phyloP scores from a whole-genome alignment of 352 stramenopile genomes.

The Globisporangium paddicum region DNA sequence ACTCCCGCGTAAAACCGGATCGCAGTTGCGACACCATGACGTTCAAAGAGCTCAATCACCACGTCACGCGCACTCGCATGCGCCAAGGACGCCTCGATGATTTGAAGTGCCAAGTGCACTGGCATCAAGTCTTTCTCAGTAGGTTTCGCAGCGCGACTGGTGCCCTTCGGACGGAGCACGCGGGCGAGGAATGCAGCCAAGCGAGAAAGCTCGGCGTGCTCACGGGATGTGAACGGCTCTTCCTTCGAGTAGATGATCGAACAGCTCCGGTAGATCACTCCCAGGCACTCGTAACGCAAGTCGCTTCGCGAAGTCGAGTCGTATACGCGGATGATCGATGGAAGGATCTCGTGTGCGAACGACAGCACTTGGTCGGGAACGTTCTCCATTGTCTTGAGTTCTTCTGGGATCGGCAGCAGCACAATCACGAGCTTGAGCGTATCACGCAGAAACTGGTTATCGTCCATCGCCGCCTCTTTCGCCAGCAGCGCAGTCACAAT shows the following conservation, averaged over 20 bases:
- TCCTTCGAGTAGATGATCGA: conserved; percentile 30
- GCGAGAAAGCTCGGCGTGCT: conserved; percentile 27
- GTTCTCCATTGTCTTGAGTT: conserved; percentile 15
- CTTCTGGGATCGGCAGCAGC: conserved; percentile 36
- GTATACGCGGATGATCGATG: conserved; percentile 48
- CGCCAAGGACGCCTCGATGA: conserved; percentile 35
- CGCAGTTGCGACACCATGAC: conserved; percentile 43
- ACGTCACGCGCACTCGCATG: conserved; percentile 16
- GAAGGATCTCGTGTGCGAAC: conserved; percentile 41
- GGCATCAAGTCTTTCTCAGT: conserved; percentile 25
- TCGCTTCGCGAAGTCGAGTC: conserved; percentile 44
- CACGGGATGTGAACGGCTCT: conserved; percentile 20
- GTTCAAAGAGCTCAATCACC: conserved; percentile 39
- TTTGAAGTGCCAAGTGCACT: conserved; percentile 40
- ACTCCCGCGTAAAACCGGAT: conserved; percentile 41
- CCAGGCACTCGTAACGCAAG: conserved; percentile 49
- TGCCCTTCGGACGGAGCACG: conserved; percentile 44
- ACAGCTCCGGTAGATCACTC: conserved; percentile 45
- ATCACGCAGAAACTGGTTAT: conserved; percentile 46
- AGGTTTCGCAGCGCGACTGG: not conserved
- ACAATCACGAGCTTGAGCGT: conserved; percentile 53
- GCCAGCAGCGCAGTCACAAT: conserved; percentile 40
- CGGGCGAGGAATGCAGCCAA: conserved; percentile 49
- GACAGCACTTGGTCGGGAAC: conserved; percentile 21
- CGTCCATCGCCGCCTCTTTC: conserved; percentile 32